Percentiles rank a stretch among this genome's conserved stretches.
phyloP scores from a whole-genome alignment of 805 yeast species.

The Kuraishia borneana region DNA sequence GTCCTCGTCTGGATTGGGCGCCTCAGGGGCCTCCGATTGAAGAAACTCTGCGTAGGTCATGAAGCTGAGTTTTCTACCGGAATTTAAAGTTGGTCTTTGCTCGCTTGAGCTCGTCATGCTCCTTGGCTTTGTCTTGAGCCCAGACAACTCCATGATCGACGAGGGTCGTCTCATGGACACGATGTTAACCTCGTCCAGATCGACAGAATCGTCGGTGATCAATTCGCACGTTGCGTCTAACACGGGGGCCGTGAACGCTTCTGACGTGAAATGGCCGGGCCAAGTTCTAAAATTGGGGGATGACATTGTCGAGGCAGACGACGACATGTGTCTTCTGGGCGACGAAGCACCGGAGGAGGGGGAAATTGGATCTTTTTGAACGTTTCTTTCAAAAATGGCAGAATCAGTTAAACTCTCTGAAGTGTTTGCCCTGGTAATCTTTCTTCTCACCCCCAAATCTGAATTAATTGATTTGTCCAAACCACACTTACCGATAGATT shows the following conservation, averaged over 20 bases:
- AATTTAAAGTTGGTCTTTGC: not conserved
- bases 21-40: not conserved
- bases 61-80: conserved; percentile 11
- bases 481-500: no score
- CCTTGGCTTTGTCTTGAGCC: conserved; percentile 1
- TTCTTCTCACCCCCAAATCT: no score
- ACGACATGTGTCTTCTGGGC: not conserved
- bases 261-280: conserved; percentile 25
- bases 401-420: no score
- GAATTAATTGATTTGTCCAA: no score
- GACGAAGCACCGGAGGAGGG: not conserved
- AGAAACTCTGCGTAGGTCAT: conserved; percentile 19
- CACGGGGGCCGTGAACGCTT: conserved; percentile 73
- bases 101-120: conserved; percentile 1
- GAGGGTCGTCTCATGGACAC: conserved; percentile 18
- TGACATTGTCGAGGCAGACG: not conserved
- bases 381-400: not conserved
- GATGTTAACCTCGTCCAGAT: conserved; percentile 62
- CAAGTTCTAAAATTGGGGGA: no score
- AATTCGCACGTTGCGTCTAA: conserved; percentile 68
- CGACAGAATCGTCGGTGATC: conserved; percentile 40
- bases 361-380: not conserved
- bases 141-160: not conserved
- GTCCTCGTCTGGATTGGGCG: not conserved
- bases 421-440: no score